phyloP scores from a whole-genome alignment of 129 eudicot species.

The Deinandra increscens region DNA sequence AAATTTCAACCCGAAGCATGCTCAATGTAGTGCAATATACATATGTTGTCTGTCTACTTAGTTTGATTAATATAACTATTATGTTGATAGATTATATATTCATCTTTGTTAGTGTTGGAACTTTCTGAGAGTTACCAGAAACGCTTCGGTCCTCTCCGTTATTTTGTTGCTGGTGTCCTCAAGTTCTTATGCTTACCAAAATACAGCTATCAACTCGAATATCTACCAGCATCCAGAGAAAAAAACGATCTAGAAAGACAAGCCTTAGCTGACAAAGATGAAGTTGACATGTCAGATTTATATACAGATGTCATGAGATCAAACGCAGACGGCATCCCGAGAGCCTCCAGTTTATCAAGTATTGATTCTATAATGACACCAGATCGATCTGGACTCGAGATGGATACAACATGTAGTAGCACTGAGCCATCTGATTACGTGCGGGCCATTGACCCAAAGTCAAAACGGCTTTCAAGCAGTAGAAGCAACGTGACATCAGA shows the following conservation, averaged over 20 bases:
- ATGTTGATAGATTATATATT: constrained; percentile 4
- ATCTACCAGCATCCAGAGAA: constrained; percentile 66
- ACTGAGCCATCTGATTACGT: constrained; percentile 94
- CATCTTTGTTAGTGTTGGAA: constrained; percentile 59
- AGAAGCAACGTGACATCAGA: constrained; percentile 65
- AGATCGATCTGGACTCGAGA: constrained; percentile 57
- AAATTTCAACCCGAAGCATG: background rate
- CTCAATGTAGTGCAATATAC: background rate
- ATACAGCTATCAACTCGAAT: constrained; percentile 83
- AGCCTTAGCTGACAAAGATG: constrained; percentile 41
- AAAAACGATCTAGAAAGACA: constrained; percentile 50
- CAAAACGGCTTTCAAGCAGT: constrained; percentile 75
- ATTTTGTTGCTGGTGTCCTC: constrained; percentile 91
- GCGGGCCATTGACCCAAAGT: constrained; percentile 79
- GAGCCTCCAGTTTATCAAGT: constrained; percentile 93
- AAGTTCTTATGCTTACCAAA: constrained; percentile 91
- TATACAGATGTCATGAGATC: constrained; percentile 94
- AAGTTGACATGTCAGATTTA: constrained; percentile 79
- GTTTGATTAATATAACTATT: background rate
- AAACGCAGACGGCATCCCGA: constrained; percentile 69
- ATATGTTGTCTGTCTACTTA: background rate
- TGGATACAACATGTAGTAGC: constrained; percentile 84
- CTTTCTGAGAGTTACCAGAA: constrained; percentile 93
- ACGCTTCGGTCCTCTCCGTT: constrained; percentile 94
- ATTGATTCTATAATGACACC: constrained; percentile 97